A percentile compares a stretch with the other conserved stretches of the same genome.
Evolutionary conservation across 352 stramenopile genomes (phyloP).

Genomic region (Peronosclerospora sorghi): DNA sequence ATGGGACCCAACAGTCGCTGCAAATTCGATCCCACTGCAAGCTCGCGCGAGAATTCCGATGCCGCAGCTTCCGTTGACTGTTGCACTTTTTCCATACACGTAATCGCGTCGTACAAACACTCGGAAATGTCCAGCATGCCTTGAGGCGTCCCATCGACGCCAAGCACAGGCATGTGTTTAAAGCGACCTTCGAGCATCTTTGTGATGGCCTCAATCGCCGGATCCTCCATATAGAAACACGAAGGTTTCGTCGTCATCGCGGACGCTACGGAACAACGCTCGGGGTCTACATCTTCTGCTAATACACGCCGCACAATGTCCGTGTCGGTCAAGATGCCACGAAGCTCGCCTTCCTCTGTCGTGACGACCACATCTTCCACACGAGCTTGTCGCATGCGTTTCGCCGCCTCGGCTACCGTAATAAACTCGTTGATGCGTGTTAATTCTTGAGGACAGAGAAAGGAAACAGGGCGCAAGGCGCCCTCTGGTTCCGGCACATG

Average conservation of each 20-base stretch:
- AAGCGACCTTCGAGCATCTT: slow-evolving; percentile 85
- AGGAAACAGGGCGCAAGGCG: slow-evolving; percentile 65
- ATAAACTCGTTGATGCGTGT: slow-evolving; percentile 83
- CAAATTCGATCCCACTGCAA: slow-evolving; percentile 53
- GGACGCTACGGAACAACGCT: slow-evolving; percentile 59
- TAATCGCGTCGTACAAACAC: slow-evolving; percentile 83
- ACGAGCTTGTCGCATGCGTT: too few relatives aligned
- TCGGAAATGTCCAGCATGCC: too few relatives aligned
- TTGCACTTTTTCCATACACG: slow-evolving; percentile 79
- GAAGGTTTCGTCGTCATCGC: slow-evolving; percentile 81
- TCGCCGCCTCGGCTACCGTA: slow-evolving; percentile 71
- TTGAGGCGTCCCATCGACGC: too few relatives aligned
- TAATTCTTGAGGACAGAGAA: slow-evolving; percentile 65
- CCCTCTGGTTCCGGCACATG: too few relatives aligned
- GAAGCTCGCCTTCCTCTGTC: too few relatives aligned
- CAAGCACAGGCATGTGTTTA: slow-evolving; percentile 79
- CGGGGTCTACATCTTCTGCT: too few relatives aligned
- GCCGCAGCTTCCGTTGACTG: slow-evolving; percentile 71
- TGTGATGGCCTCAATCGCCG: too few relatives aligned
- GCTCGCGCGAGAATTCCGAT: slow-evolving; percentile 68
- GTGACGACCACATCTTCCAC: too few relatives aligned
- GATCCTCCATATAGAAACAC: slow-evolving; percentile 67
- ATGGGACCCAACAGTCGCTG: slow-evolving; percentile 69
- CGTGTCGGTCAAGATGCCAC: too few relatives aligned
- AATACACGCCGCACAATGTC: too few relatives aligned